These are phyloP conservation scores for Waitea zeae DNA, from an alignment of 1,284 basidiomycete genomes.

Conservation along the genomic window DNA sequence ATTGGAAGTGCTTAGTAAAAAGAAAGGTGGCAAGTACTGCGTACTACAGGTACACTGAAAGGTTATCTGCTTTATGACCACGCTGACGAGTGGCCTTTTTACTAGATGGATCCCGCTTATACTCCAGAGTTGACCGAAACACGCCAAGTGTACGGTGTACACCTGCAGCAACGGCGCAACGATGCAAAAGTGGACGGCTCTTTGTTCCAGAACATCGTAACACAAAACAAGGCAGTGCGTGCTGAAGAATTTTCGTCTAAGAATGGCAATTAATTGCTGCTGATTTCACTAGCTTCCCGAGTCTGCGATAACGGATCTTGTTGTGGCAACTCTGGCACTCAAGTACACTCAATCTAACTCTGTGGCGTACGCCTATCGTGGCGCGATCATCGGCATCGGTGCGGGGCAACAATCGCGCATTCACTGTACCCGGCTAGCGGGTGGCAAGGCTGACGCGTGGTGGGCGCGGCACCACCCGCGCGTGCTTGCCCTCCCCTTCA, in stretches of 20 bases:
- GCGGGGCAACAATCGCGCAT: slow-evolving; percentile 98
- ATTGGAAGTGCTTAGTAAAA: slow-evolving; percentile 83
- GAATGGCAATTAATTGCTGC: background rate
- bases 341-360: slow-evolving; percentile 99
- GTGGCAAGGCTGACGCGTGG: slow-evolving; percentile 97
- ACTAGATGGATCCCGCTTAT: slow-evolving; percentile 76
- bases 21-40: slow-evolving; percentile 99
- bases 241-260: background rate
- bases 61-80: background rate
- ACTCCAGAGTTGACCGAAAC: slow-evolving; percentile 71
- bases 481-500: slow-evolving; percentile 85
- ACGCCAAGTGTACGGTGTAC: slow-evolving; percentile 89
- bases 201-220: slow-evolving; percentile 82
- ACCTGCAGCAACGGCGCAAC: slow-evolving; percentile 85
- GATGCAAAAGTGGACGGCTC: slow-evolving; percentile 74
- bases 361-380: slow-evolving; percentile 90
- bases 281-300: slow-evolving; percentile 50
- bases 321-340: slow-evolving; percentile 89
- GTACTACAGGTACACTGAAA: slow-evolving; percentile 58
- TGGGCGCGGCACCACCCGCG: slow-evolving; percentile 96
- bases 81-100: slow-evolving; percentile 3
- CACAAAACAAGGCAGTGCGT: slow-evolving; percentile 67
- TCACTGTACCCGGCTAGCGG: slow-evolving; percentile 96
- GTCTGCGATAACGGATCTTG: slow-evolving; percentile 68
- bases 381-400: slow-evolving; percentile 89